phyloP scores from a whole-genome alignment of 2,329 filamentous ascomycete species.

The Fusarium dlaminii region DNA sequence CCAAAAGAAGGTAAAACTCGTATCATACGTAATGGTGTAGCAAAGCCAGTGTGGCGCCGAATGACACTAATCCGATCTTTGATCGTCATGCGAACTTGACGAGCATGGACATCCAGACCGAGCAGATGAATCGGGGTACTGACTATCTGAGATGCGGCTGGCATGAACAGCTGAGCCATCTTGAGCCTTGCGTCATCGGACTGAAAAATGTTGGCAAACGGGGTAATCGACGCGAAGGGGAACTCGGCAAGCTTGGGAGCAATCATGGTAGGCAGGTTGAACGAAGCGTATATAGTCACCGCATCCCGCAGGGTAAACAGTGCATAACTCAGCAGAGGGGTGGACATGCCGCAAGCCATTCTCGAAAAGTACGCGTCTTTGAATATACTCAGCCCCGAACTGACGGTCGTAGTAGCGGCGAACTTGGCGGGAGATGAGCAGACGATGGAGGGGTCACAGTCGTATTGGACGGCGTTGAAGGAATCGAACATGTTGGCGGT shows the following conservation, averaged over 20 bases:
- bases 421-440: slow-evolving; percentile 39
- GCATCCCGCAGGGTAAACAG: slow-evolving; percentile 38
- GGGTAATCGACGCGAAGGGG: slow-evolving; percentile 23
- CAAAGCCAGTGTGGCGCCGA: slow-evolving; percentile 22
- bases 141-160: slow-evolving; percentile 35
- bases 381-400: slow-evolving; percentile 35
- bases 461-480: slow-evolving; percentile 31
- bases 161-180: slow-evolving; percentile 37
- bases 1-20: slow-evolving; percentile 36
- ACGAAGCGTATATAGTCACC: slow-evolving; percentile 39
- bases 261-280: slow-evolving; percentile 38
- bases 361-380: slow-evolving; percentile 39
- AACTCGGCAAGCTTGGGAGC: slow-evolving; percentile 39
- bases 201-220: slow-evolving; percentile 29
- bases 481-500: slow-evolving; percentile 42
- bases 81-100: slow-evolving; percentile 25
- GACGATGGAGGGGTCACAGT: slow-evolving; percentile 26
- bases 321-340: slow-evolving; percentile 35
- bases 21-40: slow-evolving; percentile 39
- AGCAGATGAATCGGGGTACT: slow-evolving; percentile 40
- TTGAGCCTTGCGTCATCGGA: slow-evolving; percentile 38
- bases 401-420: slow-evolving; percentile 35
- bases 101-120: slow-evolving; percentile 34
- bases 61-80: slow-evolving; percentile 28
- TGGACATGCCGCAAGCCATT: slow-evolving; percentile 24